Conservation (phyloP, 176 grass and related monocot species). For the Rhynchospora tenuis region DNA sequence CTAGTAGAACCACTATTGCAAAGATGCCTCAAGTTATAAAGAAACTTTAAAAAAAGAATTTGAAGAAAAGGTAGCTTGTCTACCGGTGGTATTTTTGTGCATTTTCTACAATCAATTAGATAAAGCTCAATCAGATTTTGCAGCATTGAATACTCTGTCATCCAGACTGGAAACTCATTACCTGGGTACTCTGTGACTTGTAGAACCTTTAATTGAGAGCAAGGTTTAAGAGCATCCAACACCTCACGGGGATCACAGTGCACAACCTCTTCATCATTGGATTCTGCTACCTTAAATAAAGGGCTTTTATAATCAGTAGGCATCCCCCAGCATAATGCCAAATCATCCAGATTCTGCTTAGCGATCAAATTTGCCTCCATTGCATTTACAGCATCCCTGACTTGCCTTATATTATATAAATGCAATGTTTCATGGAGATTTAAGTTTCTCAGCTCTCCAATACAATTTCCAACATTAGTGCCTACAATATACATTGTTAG, state of each 20-base stretch:
- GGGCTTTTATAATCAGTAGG: no score
- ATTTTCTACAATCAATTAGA: neutral
- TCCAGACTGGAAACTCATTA: slow-evolving; percentile 7
- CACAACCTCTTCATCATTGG: neutral
- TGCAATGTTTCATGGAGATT: neutral
- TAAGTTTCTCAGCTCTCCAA: slow-evolving; percentile 26
- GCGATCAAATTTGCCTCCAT: neutral
- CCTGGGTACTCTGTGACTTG: neutral
- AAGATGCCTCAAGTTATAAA: slow-evolving; percentile 1
- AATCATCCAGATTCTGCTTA: neutral
- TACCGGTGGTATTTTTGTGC: slow-evolving; percentile 13
- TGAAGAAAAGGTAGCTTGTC: slow-evolving; percentile 17
- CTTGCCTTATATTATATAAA: neutral
- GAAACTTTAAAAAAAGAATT: neutral
- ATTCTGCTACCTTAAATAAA: neutral
- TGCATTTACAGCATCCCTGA: slow-evolving; percentile 6
- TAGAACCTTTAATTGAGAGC: neutral
- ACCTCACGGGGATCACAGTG: neutral
- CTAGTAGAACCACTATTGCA: neutral
- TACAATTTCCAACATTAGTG: neutral
- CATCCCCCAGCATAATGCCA: neutral
- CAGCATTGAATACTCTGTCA: neutral
- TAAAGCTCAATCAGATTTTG: slow-evolving; percentile 2
- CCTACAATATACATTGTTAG: slow-evolving; percentile 18
- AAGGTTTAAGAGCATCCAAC: slow-evolving; percentile 24